Conservation (phyloP, 352 stramenopile genomes). For the Globisporangium heterothallicum region DNA sequence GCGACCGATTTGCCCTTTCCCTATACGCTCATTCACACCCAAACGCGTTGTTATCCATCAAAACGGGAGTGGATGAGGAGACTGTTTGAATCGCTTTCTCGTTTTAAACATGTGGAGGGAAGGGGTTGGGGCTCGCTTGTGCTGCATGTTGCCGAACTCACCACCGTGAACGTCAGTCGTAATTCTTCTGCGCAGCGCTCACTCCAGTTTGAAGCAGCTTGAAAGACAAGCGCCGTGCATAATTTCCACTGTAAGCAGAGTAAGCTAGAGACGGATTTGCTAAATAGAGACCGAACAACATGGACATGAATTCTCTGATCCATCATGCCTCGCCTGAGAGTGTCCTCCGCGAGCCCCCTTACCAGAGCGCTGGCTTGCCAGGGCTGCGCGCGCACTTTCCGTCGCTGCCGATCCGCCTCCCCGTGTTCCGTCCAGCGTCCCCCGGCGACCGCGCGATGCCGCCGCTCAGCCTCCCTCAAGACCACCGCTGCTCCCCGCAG, state of each 20-base stretch:
- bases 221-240: not conserved
- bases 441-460: not conserved
- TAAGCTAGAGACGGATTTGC: no score
- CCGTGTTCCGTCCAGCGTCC: conserved; percentile 20
- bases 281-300: conserved; percentile 18
- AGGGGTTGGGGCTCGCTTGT: not conserved
- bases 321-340: conserved; percentile 29
- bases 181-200: conserved; percentile 18
- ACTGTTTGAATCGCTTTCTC: not conserved
- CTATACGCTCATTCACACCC: not conserved
- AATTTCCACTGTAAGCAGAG: no score
- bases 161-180: conserved; percentile 16
- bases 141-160: not conserved
- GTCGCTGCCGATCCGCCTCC: conserved; percentile 36
- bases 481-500: conserved; percentile 23
- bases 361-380: conserved; percentile 21
- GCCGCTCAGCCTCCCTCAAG: conserved; percentile 1
- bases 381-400: conserved; percentile 42
- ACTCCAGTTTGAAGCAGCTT: conserved; percentile 1
- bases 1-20: not conserved
- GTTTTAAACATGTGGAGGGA: not conserved
- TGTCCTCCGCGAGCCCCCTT: conserved; percentile 13
- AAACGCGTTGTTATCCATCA: not conserved
- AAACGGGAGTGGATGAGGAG: not conserved
- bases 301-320: conserved; percentile 79